A percentile compares a stretch with the other conserved stretches of the same genome.
Conservation (phyloP, 2,329 filamentous ascomycete genomes). For the Aureobasidium mangrovei region DNA sequence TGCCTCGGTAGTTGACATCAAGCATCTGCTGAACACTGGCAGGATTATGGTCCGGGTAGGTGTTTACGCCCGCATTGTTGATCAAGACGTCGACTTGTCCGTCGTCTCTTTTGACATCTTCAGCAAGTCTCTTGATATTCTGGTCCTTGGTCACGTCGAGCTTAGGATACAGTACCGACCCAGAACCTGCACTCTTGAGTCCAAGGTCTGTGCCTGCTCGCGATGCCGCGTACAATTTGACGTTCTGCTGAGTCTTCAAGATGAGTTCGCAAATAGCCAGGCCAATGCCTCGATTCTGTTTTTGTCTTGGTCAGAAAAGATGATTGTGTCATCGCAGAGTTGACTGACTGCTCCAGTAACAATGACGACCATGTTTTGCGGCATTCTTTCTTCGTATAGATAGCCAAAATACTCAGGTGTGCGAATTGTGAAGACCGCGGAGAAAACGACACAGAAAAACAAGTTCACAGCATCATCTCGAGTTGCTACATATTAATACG, state of each 20-base stretch:
- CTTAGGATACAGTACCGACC: slow-evolving; percentile 21
- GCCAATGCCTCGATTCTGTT: slow-evolving; percentile 30
- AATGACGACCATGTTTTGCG: slow-evolving; percentile 24
- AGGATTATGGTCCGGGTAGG: slow-evolving; percentile 21
- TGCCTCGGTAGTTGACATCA: slow-evolving; percentile 30
- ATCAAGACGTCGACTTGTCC: slow-evolving; percentile 27
- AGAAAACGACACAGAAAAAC: background rate
- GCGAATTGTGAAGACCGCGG: background rate
- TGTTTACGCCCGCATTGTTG: slow-evolving; percentile 31
- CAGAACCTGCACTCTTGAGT: slow-evolving; percentile 17
- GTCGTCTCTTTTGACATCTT: slow-evolving; percentile 18
- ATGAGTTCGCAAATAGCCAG: slow-evolving; percentile 27
- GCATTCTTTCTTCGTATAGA: slow-evolving; percentile 17
- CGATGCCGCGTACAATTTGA: slow-evolving; percentile 28
- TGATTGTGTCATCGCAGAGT: background rate
- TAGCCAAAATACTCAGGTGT: background rate
- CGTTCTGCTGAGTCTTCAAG: slow-evolving; percentile 17
- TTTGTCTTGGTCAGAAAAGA: slow-evolving; percentile 4
- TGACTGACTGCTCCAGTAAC: slow-evolving; percentile 28
- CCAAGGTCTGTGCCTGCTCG: slow-evolving; percentile 24
- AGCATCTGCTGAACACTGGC: slow-evolving; percentile 26
- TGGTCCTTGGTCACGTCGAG: slow-evolving; percentile 24
- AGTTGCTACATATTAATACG: background rate
- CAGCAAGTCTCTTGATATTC: slow-evolving; percentile 24
- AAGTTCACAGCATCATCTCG: background rate